Evolutionary conservation across 148 eudicot species (phyloP).

Genomic region (Simmondsia chinensis): DNA sequence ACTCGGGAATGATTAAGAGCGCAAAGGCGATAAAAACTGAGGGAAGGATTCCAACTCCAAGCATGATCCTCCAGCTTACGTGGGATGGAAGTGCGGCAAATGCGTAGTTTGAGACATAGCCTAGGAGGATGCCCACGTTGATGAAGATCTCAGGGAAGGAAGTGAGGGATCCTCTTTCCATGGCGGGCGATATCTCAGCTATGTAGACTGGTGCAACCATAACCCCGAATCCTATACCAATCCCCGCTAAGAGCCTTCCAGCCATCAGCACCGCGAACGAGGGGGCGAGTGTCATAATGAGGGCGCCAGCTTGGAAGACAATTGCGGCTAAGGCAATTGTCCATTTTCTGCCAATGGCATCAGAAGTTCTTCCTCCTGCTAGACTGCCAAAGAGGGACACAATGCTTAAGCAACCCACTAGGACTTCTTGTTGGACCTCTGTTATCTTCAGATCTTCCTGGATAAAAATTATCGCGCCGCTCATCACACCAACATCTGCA

Average conservation of each 20-base stretch:
- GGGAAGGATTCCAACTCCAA: conserved; percentile 71
- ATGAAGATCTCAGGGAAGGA: conserved; percentile 86
- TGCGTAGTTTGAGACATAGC: conserved; percentile 72
- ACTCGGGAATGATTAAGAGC: conserved; percentile 69
- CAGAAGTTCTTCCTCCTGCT: conserved; percentile 61
- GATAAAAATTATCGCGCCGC: conserved; percentile 71
- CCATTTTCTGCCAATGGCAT: conserved; percentile 69
- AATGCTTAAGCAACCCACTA: conserved; percentile 56
- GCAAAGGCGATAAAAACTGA: conserved; percentile 68
- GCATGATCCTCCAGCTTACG: conserved; percentile 76
- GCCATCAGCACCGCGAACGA: conserved; percentile 39
- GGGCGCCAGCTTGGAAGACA: conserved; percentile 57
- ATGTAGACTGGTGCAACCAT: conserved; percentile 87
- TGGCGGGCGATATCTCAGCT: conserved; percentile 77
- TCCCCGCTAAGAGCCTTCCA: conserved; percentile 66
- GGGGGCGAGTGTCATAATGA: conserved; percentile 60
- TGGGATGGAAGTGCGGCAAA: conserved; percentile 62
- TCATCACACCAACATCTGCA: conserved; percentile 85
- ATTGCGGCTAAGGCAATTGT: conserved; percentile 72
- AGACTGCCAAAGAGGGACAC: conserved; percentile 63
- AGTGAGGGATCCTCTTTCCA: conserved; percentile 60
- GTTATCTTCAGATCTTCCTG: conserved; percentile 63
- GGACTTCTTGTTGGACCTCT: conserved; percentile 61
- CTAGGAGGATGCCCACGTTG: conserved; percentile 67
- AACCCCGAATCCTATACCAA: conserved; percentile 77